A percentile compares a stretch with the other conserved stretches of the same genome.
Evolutionary conservation across 495 filamentous ascomycete genomes (phyloP).

Genomic region (Alectoria sarmentosa): DNA sequence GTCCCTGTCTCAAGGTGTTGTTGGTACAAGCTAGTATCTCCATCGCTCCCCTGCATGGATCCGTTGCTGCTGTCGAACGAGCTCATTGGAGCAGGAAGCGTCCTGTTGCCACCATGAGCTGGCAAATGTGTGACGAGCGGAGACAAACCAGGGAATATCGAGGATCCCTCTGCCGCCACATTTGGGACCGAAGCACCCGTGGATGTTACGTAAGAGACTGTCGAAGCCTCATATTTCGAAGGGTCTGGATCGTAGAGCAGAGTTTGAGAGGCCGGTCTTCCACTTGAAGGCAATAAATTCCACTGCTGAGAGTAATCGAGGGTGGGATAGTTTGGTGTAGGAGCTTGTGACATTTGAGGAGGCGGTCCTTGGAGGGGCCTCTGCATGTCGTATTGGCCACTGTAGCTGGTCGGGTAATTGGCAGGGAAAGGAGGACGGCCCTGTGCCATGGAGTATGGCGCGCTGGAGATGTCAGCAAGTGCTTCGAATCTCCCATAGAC

Average conservation of each 20-base stretch:
- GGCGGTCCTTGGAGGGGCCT: constrained; percentile 16
- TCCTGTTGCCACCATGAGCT: constrained; percentile 29
- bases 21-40: not conserved
- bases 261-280: not conserved
- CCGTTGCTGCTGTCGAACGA: constrained; percentile 14
- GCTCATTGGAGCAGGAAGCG: constrained; percentile 34
- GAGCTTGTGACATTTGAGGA: constrained; percentile 13
- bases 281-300: constrained; percentile 14
- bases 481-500: not conserved
- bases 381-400: constrained; percentile 16
- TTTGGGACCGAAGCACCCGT: constrained; percentile 1
- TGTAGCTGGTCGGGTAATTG: not conserved
- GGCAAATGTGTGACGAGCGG: constrained; percentile 23
- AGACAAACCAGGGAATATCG: constrained; percentile 23
- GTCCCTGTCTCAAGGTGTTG: constrained; percentile 13
- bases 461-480: constrained; percentile 5
- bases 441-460: not conserved
- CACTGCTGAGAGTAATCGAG: constrained; percentile 19
- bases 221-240: constrained; percentile 17
- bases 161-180: constrained; percentile 8
- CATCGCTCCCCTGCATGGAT: not conserved
- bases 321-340: constrained; percentile 4
- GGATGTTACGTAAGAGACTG: constrained; percentile 11
- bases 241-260: constrained; percentile 15
- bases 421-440: not conserved